Evolutionary conservation across 768 basidiomycete genomes (phyloP).

Genomic region (Rossbeevera mucosa): DNA sequence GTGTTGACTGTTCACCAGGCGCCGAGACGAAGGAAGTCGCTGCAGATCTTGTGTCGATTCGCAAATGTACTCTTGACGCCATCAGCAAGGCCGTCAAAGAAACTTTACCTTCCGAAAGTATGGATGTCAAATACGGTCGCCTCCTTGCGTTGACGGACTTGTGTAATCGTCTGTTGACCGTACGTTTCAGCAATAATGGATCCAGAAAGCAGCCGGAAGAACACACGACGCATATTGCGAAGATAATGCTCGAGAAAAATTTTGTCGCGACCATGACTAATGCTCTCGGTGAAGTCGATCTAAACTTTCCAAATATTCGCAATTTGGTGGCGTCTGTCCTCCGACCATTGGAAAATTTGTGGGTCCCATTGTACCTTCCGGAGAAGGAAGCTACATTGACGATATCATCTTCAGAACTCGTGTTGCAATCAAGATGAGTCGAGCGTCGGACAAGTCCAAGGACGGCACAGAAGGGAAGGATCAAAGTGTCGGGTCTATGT

Average conservation of each 20-base stretch:
- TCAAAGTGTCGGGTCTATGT: slow-evolving; percentile 39
- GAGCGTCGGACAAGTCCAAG: slow-evolving; percentile 62
- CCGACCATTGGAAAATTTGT: slow-evolving; percentile 87
- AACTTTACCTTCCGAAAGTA: slow-evolving; percentile 47
- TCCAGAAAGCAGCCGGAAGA: slow-evolving; percentile 57
- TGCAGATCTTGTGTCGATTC: slow-evolving; percentile 77
- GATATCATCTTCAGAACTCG: slow-evolving; percentile 60
- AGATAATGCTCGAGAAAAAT: slow-evolving; percentile 98
- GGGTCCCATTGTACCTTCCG: slow-evolving; percentile 29
- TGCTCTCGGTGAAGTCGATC: slow-evolving; percentile 86
- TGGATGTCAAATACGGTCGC: slow-evolving; percentile 82
- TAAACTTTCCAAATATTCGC: slow-evolving; percentile 91
- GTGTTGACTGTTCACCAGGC: slow-evolving; percentile 70
- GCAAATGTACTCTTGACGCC: slow-evolving; percentile 88
- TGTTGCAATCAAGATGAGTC: slow-evolving; percentile 97
- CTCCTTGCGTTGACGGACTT: slow-evolving; percentile 84
- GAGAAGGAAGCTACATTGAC: slow-evolving; percentile 1
- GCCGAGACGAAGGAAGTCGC: slow-evolving; percentile 74
- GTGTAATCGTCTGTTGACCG: slow-evolving; percentile 80
- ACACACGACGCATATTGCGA: slow-evolving; percentile 86
- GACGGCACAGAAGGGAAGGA: slow-evolving; percentile 45
- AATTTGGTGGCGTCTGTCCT: slow-evolving; percentile 83
- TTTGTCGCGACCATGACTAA: slow-evolving; percentile 86
- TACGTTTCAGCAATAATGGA: slow-evolving; percentile 57
- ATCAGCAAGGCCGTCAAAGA: slow-evolving; percentile 88